A percentile compares a stretch with the other conserved stretches of the same genome.
Conservation (phyloP, 495 filamentous ascomycete genomes). For the Aspergillus bridgeri region DNA sequence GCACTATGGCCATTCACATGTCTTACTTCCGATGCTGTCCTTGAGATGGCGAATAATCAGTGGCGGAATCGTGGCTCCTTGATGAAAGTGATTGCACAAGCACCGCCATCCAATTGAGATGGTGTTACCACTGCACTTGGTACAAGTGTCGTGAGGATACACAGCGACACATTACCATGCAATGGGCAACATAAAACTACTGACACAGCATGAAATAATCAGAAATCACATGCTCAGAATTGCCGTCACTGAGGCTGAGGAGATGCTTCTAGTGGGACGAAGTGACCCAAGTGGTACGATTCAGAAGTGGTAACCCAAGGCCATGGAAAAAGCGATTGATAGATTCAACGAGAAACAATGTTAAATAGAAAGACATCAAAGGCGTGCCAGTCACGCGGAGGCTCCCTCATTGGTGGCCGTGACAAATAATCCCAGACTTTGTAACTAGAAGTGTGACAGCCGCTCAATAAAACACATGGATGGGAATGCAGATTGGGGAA, state of each 20-base stretch:
- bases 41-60: not conserved
- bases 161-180: not conserved
- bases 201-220: not conserved
- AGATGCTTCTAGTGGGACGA: not conserved
- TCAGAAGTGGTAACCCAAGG: not conserved
- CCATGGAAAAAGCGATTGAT: not conserved
- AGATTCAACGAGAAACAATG: not conserved
- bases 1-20: not conserved
- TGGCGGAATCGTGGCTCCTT: not conserved
- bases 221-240: not conserved
- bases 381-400: not conserved
- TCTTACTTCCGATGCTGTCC: not conserved
- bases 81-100: not conserved
- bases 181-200: not conserved
- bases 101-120: not conserved
- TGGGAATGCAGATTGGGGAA: constrained; percentile 10
- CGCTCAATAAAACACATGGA: constrained; percentile 4
- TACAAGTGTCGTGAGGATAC: not conserved
- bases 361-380: not conserved
- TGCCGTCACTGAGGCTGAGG: not conserved
- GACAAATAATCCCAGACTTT: not conserved
- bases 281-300: not conserved
- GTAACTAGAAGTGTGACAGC: not conserved
- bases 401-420: not conserved
- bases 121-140: not conserved